Evolutionary conservation across 1,284 basidiomycete genomes (phyloP).

Genomic region (Moesziomyces globuligerus): DNA sequence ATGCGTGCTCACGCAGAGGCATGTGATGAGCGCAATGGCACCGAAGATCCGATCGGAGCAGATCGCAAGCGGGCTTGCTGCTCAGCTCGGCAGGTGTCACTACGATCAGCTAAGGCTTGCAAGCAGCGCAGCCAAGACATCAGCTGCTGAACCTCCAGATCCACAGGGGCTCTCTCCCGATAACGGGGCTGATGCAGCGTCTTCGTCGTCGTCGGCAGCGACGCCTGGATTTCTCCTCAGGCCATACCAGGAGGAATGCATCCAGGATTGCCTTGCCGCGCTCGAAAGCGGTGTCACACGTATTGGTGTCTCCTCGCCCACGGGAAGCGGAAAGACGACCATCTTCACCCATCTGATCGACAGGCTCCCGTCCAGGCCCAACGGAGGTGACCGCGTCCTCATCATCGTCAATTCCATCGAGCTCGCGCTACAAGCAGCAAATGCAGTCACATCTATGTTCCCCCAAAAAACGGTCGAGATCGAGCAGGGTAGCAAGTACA

Average conservation of each 20-base stretch:
- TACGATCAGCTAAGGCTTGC: not conserved
- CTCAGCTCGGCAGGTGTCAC: no score
- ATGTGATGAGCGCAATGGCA: not conserved
- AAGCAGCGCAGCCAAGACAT: not conserved
- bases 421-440: conserved; percentile 86
- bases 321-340: conserved; percentile 86
- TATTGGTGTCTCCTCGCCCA: conserved; percentile 91
- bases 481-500: conserved; percentile 83
- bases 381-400: conserved; percentile 72
- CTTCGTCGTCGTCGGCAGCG: not conserved
- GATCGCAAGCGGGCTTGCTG: no score
- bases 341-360: conserved; percentile 73
- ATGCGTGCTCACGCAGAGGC: not conserved
- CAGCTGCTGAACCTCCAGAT: not conserved
- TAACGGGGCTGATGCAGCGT: not conserved
- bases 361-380: conserved; percentile 28
- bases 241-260: conserved; percentile 89
- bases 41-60: not conserved
- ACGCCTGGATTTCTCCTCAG: conserved; percentile 68
- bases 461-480: conserved; percentile 86
- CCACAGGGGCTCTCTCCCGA: not conserved
- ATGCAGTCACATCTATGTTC: conserved; percentile 76
- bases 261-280: conserved; percentile 80
- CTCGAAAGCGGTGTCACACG: conserved; percentile 75
- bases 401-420: conserved; percentile 88